Base-by-base conservation (phyloP, 805 yeast species). In the Lipomyces chichibuensis region DNA sequence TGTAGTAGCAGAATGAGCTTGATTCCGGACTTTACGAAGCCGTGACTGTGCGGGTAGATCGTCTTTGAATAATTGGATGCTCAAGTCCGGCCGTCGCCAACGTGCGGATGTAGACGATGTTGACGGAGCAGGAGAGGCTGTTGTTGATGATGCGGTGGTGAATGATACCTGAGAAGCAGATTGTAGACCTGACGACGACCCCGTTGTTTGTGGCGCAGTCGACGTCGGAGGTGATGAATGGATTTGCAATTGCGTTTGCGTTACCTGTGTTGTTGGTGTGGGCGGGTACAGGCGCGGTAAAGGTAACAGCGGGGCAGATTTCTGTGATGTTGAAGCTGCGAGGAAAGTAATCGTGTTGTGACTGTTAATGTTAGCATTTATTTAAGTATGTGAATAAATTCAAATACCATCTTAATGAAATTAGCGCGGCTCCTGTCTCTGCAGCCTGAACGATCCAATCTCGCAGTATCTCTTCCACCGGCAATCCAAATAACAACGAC, bases 81-180 rank as follows among this genome's bases (percentile, higher is more conserved):
- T 65, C 65, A 65, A 53, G 57, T 65, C 71, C 17, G 71, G 71
- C 27, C 67, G 53, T 29, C 65, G 62, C 49, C 71, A 51, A 17
- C 71, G 66, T 39, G 62, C 43, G 13, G 66, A 25, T 3, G 63
- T 32, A 2, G 65, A 7, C 25, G 62, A 14, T 35, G 55, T 8
- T 56, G 66, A 32, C 8, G 27, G 46, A 20, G 61, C 53, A 2
- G 65, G 57, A n/a, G 56, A 46, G 23, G 35, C 29, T 1, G 54
- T 56, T 6, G 35, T 23, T 29, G 58, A 51, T 23, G 58, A 53
- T 25, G 49, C 25, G 13, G 63, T 20, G 11, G 49, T 43, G 32
- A 37, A 55, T 20, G 61, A 61, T 25, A n/a, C 32, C 6, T 53
- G 62, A 20, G 61, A 32, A 43, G 25, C 17, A 7, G 63, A 14